A percentile compares a stretch with the other conserved stretches of the same genome.
phyloP scores from a whole-genome alignment of 73 alveolate species.

The Paramecium tetraurelia region DNA sequence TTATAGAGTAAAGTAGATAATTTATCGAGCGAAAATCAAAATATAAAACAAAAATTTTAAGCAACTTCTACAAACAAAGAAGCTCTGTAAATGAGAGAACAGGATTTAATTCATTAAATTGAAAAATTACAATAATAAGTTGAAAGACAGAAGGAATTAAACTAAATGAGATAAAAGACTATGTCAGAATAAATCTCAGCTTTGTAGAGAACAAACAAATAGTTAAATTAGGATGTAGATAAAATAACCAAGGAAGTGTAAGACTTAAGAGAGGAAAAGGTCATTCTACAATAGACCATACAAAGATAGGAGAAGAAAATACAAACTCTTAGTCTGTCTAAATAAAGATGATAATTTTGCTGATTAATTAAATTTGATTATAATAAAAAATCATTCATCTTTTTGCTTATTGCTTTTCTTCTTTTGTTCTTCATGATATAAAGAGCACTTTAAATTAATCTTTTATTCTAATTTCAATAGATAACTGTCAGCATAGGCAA shows the following conservation, averaged over 20 bases:
- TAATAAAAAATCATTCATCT: not conserved
- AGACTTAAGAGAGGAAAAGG: not conserved
- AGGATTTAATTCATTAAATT: not conserved
- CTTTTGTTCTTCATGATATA: not conserved
- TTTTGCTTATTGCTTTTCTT: not conserved
- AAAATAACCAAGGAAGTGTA: not conserved
- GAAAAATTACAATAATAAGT: not conserved
- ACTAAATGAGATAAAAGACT: not conserved
- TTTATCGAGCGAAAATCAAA: not conserved
- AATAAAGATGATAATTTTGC: not conserved
- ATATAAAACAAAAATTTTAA: not conserved
- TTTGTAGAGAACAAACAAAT: not conserved
- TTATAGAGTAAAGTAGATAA: not conserved
- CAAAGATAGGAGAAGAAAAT: slow-evolving; percentile 9
- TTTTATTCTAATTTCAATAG: not conserved
- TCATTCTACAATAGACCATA: not conserved
- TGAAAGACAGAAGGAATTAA: not conserved
- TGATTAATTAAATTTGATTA: not conserved
- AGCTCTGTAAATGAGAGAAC: not conserved
- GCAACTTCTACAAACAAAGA: not conserved
- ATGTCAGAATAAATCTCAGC: not conserved
- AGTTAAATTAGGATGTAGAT: not conserved
- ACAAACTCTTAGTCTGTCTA: not conserved
- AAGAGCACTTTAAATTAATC: not conserved
- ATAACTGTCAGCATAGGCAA: not conserved